Evolutionary conservation across 2,329 filamentous ascomycete genomes (phyloP).

Genomic region (Fusarium sterilihyphosum): DNA sequence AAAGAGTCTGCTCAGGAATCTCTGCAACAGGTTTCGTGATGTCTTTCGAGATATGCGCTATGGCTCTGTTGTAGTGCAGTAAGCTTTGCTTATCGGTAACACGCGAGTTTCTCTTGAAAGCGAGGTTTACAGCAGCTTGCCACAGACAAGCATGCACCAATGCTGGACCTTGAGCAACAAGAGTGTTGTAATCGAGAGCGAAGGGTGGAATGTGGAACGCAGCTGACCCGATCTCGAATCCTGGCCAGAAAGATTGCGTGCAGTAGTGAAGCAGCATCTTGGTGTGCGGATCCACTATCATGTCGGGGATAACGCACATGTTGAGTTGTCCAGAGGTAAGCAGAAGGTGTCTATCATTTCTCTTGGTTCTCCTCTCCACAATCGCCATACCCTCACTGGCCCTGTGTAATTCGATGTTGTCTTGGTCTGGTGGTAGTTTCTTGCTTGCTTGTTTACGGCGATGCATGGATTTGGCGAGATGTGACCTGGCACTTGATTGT

Average conservation of each 20-base stretch:
- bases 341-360: neutral
- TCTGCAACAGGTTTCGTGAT: neutral
- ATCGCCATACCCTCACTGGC: accelerated
- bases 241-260: conserved; percentile 16
- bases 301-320: neutral
- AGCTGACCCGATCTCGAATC: neutral
- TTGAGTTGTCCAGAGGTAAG: neutral
- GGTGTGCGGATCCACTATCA: neutral
- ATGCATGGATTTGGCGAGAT: conserved; percentile 1
- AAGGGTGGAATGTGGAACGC: conserved; percentile 8
- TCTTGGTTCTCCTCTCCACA: accelerated
- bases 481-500: conserved; percentile 5
- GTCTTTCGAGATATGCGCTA: neutral
- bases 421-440: accelerated
- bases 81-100: neutral
- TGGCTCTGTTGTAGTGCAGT: neutral
- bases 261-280: conserved; percentile 10
- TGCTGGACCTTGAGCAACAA: conserved; percentile 8
- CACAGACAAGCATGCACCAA: neutral
- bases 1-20: conserved; percentile 4
- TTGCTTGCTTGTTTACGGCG: neutral
- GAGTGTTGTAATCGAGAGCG: neutral
- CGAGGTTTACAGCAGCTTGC: conserved; percentile 3
- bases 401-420: accelerated
- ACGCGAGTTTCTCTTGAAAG: neutral